Evolutionary conservation across 768 basidiomycete genomes (phyloP).

Genomic region (Butyriboletus loyo): DNA sequence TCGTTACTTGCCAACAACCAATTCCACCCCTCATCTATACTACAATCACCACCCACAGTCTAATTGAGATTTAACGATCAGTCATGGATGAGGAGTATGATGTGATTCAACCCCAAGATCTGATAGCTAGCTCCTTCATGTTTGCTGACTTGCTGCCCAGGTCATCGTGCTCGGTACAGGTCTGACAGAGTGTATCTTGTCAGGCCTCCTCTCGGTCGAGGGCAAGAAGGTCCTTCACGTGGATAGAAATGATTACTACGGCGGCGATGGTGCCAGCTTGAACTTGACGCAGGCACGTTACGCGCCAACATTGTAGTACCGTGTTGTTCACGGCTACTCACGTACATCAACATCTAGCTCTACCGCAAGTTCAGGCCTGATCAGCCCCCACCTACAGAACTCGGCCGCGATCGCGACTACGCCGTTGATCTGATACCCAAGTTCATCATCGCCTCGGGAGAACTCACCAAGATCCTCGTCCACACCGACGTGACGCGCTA

Average conservation of each 20-base stretch:
- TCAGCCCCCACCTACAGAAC: slow-evolving; percentile 71
- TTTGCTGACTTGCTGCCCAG: slow-evolving; percentile 37
- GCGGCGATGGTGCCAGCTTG: slow-evolving; percentile 93
- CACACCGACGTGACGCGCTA: slow-evolving; percentile 99
- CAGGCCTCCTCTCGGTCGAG: slow-evolving; percentile 96
- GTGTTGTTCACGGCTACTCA: slow-evolving; percentile 13
- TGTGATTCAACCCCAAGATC: slow-evolving; percentile 43
- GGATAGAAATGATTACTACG: slow-evolving; percentile 98
- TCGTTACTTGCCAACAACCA: slow-evolving; percentile 17
- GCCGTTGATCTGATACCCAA: slow-evolving; percentile 98
- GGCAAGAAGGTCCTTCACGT: slow-evolving; percentile 99
- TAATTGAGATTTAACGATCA: slow-evolving; percentile 15
- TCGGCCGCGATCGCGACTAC: slow-evolving; percentile 97
- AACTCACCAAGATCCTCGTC: slow-evolving; percentile 96
- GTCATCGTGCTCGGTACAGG: slow-evolving; percentile 95
- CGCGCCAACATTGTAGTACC: slow-evolving; percentile 5
- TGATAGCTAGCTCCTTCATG: slow-evolving; percentile 4
- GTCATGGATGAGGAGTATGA: slow-evolving; percentile 99
- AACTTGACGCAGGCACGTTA: slow-evolving; percentile 89
- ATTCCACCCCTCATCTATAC: slow-evolving; percentile 4
- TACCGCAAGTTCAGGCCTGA: slow-evolving; percentile 91
- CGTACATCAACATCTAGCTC: slow-evolving; percentile 51
- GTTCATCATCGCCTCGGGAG: slow-evolving; percentile 98
- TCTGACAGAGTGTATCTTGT: slow-evolving; percentile 97
- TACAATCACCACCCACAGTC: slow-evolving; percentile 7